Percentiles rank a stretch among this genome's conserved stretches.
Conservation (phyloP, 805 yeast genomes). For the Myxozyma lipomycoides region DNA sequence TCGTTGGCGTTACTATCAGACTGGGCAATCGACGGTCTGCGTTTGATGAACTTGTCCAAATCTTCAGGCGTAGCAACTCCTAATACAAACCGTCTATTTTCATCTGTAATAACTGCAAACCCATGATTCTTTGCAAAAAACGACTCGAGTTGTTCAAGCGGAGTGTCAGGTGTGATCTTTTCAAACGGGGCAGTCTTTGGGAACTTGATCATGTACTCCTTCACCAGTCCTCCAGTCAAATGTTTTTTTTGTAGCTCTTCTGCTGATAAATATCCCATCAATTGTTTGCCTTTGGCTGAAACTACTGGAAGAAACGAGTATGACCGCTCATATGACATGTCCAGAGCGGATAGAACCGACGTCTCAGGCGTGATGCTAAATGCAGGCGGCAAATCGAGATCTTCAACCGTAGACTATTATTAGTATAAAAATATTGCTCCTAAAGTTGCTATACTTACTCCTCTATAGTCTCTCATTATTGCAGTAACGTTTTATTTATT, state of each 20-base stretch:
- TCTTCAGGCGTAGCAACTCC: constrained; percentile 57
- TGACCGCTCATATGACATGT: constrained; percentile 52
- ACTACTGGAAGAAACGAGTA: constrained; percentile 55
- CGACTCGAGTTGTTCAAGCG: constrained; percentile 50
- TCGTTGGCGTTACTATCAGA: background rate
- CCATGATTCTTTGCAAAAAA: constrained; percentile 48
- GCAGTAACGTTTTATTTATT: too few species aligned
- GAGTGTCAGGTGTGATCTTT: constrained; percentile 52
- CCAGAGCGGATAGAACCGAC: constrained; percentile 48
- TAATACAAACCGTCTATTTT: constrained; percentile 49
- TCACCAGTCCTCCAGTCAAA: constrained; percentile 10
- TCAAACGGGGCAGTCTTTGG: constrained; percentile 35
- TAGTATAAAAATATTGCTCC: background rate
- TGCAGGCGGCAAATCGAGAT: constrained; percentile 57
- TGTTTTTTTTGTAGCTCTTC: constrained; percentile 37
- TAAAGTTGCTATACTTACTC: constrained; percentile 25
- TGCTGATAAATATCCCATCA: constrained; percentile 50
- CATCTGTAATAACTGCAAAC: constrained; percentile 57
- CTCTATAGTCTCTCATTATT: constrained; percentile 29
- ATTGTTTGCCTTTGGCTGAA: constrained; percentile 44
- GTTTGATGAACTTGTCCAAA: constrained; percentile 42
- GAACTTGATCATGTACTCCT: constrained; percentile 31
- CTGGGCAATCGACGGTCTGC: constrained; percentile 39
- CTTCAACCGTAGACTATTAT: constrained; percentile 51
- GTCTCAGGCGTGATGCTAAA: constrained; percentile 50